Conservation (phyloP, 164 flowering plant species). For the Vitis rotundifolia region DNA sequence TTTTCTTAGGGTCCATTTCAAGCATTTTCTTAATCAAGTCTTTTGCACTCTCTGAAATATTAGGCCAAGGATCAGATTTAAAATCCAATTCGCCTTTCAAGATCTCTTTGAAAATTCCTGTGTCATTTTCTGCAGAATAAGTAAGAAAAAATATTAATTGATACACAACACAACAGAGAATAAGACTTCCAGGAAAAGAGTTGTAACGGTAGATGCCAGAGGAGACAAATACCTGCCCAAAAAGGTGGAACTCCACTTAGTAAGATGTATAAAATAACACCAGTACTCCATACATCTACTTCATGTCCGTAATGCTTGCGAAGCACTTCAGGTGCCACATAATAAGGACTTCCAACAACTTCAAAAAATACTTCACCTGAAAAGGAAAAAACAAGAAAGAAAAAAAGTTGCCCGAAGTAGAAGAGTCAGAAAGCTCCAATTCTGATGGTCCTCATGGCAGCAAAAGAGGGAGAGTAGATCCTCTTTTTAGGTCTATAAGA, state of each 20-base stretch:
- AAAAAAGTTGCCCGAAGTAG: too few species aligned
- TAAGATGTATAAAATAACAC: conserved; percentile 77
- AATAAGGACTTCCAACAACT: conserved; percentile 87
- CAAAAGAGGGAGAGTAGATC: too few species aligned
- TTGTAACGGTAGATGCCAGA: background rate
- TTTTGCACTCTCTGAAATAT: conserved; percentile 83
- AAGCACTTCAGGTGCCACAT: conserved; percentile 83
- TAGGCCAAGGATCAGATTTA: conserved; percentile 88
- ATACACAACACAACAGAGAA: background rate
- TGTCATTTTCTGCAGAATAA: conserved; percentile 64
- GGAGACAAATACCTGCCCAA: conserved; percentile 61
- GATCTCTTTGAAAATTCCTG: conserved; percentile 44
- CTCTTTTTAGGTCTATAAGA: too few species aligned
- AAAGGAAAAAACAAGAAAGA: conserved; percentile 6
- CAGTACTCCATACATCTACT: conserved; percentile 87
- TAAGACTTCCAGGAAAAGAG: background rate
- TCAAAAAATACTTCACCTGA: conserved; percentile 56
- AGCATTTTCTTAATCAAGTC: conserved; percentile 79
- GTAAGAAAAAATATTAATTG: background rate
- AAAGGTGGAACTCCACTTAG: conserved; percentile 84
- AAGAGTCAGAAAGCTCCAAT: too few species aligned
- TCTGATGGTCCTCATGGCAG: too few species aligned
- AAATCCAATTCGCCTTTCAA: conserved; percentile 82
- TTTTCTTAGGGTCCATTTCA: conserved; percentile 65
- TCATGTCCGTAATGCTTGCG: conserved; percentile 72